Percentiles rank a stretch among this genome's conserved stretches.
These are phyloP conservation scores for Plasmodium adleri DNA, from an alignment of 169 alveolate genomes.

Conservation along the genomic window DNA sequence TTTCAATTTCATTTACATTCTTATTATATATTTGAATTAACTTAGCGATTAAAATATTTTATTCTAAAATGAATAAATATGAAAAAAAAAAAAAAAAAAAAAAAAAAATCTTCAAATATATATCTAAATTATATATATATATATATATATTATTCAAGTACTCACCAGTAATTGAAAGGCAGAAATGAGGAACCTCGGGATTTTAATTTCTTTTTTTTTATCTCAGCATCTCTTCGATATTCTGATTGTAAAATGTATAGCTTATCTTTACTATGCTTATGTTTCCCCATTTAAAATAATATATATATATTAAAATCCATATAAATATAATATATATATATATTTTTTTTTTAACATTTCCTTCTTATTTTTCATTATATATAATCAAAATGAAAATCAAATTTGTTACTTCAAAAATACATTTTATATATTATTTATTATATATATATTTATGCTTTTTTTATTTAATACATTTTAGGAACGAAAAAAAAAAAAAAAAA, in stretches of 20 bases:
- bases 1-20: neutral
- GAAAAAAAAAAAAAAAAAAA: too few species aligned
- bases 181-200: constrained; percentile 32
- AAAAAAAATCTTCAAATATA: too few species aligned
- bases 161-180: constrained; percentile 72
- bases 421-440: neutral
- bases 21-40: neutral
- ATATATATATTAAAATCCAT: constrained; percentile 13
- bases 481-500: too few species aligned
- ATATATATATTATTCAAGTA: neutral
- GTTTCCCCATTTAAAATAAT: constrained; percentile 89
- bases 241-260: constrained; percentile 91
- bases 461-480: too few species aligned
- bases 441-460: too few species aligned
- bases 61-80: too few species aligned
- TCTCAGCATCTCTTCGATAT: constrained; percentile 86
- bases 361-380: neutral
- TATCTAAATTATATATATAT: too few species aligned
- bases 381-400: neutral
- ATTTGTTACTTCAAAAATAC: too few species aligned
- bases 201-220: constrained; percentile 81
- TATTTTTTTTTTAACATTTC: too few species aligned
- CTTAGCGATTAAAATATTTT: too few species aligned
- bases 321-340: neutral
- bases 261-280: constrained; percentile 94